Conservation (phyloP, 257 asterid species). For the Lithospermum erythrorhizon region DNA sequence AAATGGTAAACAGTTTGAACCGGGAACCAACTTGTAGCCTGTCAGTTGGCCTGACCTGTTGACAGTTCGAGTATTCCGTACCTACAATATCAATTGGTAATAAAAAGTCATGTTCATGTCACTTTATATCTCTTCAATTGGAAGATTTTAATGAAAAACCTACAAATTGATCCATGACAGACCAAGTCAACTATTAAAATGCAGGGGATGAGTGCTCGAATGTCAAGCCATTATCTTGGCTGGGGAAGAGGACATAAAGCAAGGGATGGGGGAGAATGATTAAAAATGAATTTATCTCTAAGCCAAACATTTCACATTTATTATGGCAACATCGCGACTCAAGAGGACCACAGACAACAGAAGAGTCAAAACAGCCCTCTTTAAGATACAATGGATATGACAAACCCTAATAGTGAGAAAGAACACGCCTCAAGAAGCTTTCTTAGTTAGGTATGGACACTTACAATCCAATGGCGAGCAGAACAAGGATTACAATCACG, state of each 20-base stretch:
- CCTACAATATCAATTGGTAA: conserved; percentile 27
- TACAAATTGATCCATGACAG: not conserved
- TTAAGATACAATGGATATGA: not conserved
- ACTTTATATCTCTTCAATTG: not conserved
- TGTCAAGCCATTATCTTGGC: not conserved
- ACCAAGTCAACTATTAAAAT: not conserved
- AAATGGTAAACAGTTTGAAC: conserved; percentile 79
- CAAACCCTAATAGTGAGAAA: not conserved
- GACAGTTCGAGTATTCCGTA: conserved; percentile 81
- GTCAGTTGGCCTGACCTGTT: conserved; percentile 86
- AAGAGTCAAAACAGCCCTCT: not conserved
- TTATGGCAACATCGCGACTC: not conserved
- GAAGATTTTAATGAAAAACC: not conserved
- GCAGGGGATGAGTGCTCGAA: not conserved
- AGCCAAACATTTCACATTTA: not conserved
- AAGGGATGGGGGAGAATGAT: not conserved
- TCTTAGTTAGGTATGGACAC: conserved; percentile 15
- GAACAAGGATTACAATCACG: conserved; percentile 84
- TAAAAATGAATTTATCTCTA: not conserved
- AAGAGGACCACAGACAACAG: not conserved
- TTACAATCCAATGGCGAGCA: conserved; percentile 98
- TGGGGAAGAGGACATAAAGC: not conserved
- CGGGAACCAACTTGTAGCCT: conserved; percentile 88
- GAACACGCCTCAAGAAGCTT: not conserved
- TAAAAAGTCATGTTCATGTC: not conserved